Evolutionary conservation across 139 green algal genomes (phyloP).

Genomic region (Yamagishiella unicocca): DNA sequence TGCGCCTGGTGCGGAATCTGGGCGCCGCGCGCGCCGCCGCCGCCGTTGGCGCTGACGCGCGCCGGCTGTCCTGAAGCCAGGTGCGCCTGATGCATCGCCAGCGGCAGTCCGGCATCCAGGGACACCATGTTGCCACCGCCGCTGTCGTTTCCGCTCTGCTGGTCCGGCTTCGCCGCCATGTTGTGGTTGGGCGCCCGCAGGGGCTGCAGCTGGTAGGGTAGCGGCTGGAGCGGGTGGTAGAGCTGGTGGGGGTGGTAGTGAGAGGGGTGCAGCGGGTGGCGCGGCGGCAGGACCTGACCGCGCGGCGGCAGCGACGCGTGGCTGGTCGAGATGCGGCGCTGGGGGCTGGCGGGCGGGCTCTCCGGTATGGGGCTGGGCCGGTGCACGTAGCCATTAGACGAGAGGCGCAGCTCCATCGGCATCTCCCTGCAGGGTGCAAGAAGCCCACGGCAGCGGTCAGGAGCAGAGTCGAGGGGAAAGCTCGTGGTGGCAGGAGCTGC

Average conservation of each 20-base stretch:
- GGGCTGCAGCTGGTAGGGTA: neutral
- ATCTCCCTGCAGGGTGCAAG: neutral
- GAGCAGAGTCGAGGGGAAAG: no score
- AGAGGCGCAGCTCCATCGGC: neutral
- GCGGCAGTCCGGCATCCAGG: neutral
- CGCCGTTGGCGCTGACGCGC: neutral
- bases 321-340: conserved; percentile 26
- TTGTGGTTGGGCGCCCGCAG: neutral
- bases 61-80: neutral
- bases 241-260: neutral
- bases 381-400: neutral
- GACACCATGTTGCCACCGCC: neutral
- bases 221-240: neutral
- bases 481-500: no score
- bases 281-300: neutral
- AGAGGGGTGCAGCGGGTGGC: neutral
- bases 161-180: neutral
- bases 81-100: neutral
- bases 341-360: conserved; percentile 19
- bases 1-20: neutral
- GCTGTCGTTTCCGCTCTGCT: neutral
- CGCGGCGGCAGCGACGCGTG: neutral
- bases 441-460: neutral
- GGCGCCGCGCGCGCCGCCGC: neutral
- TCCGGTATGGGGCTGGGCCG: conserved; percentile 16